These are phyloP conservation scores for Suillus fuscotomentosus DNA, from an alignment of 768 basidiomycete genomes.

Conservation along the genomic window DNA sequence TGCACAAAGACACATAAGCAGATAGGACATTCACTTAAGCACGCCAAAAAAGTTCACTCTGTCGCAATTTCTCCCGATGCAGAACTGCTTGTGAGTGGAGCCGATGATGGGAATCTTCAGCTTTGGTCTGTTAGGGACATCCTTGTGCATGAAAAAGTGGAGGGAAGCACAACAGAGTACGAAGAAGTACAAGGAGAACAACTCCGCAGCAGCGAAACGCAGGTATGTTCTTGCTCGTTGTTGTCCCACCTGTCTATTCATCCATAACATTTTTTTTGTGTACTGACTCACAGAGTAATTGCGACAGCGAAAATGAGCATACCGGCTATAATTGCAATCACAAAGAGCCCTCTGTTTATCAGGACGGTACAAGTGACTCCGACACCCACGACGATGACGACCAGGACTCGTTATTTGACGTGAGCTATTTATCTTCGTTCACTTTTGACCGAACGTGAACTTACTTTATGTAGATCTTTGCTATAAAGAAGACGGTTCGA, in stretches of 20 bases:
- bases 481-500: neutral
- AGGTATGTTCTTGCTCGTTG: neutral
- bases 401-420: neutral
- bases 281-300: neutral
- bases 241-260: neutral
- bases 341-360: neutral
- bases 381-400: neutral
- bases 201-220: neutral
- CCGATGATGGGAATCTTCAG: neutral
- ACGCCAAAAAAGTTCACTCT: neutral
- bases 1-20: neutral
- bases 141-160: neutral
- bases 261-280: neutral
- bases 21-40: neutral
- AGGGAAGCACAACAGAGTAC: neutral
- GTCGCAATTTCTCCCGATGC: constrained; percentile 1
- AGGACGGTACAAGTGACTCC: neutral
- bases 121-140: neutral
- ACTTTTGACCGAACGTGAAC: neutral
- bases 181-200: neutral
- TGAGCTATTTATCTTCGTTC: neutral
- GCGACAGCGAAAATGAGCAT: neutral
- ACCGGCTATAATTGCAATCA: neutral
- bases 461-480: neutral
- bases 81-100: neutral